These are phyloP conservation scores for Xerophyta viscosa DNA, from an alignment of 106 monocot genomes.

Conservation along the genomic window DNA sequence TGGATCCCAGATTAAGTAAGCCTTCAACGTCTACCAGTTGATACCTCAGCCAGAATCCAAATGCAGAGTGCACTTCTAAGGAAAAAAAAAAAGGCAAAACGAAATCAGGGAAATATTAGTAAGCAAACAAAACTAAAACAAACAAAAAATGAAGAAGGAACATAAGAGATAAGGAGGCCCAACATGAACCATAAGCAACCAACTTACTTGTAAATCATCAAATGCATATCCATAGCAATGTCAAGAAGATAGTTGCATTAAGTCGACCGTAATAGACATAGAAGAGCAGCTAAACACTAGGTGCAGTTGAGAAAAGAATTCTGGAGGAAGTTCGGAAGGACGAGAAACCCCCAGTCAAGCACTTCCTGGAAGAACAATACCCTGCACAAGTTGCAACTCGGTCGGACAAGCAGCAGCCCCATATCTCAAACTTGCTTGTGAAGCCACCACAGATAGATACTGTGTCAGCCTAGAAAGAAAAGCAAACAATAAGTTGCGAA, in stretches of 20 bases:
- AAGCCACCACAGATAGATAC: conserved; percentile 9
- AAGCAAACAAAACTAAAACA: too few species aligned
- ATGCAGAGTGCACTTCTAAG: too few species aligned
- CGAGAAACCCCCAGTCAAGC: conserved; percentile 43
- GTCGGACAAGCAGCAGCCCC: conserved; percentile 33
- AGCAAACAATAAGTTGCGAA: too few species aligned
- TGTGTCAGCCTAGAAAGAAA: conserved; percentile 17
- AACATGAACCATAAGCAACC: too few species aligned
- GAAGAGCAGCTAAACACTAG: conserved; percentile 32
- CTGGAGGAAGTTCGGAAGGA: conserved; percentile 38
- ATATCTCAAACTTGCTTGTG: conserved; percentile 30
- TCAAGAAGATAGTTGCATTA: conserved; percentile 38
- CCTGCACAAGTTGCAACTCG: conserved; percentile 25
- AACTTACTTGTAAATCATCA: not conserved
- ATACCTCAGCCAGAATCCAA: too few species aligned
- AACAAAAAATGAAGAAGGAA: too few species aligned
- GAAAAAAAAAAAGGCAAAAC: too few species aligned
- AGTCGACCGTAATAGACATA: conserved; percentile 25
- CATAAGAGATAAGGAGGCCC: too few species aligned
- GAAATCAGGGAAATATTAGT: too few species aligned
- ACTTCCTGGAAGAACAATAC: conserved; percentile 31
- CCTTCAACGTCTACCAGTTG: too few species aligned
- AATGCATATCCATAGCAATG: conserved; percentile 17
- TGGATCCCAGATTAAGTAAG: too few species aligned
- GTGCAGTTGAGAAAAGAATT: conserved; percentile 56